phyloP scores from a whole-genome alignment of 176 grass and related monocot species.

The Hordeum marinum region DNA sequence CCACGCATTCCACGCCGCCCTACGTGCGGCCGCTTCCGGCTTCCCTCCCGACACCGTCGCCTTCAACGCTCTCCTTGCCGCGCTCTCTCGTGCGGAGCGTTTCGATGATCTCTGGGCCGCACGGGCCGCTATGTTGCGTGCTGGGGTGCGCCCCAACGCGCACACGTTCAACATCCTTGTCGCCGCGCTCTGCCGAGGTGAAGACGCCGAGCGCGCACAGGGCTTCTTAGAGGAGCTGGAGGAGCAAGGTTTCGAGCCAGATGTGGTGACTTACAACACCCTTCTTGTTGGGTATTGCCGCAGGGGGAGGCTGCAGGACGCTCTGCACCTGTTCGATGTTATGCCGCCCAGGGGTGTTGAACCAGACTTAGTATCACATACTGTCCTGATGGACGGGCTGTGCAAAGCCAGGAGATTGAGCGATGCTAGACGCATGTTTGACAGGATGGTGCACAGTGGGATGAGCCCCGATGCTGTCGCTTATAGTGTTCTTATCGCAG shows the following conservation, averaged over 20 bases:
- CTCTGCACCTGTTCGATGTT: conserved; percentile 58
- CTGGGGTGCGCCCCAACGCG: conserved; percentile 38
- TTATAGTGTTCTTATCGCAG: conserved; percentile 63
- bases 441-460: conserved; percentile 55
- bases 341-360: conserved; percentile 64
- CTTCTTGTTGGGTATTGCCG: conserved; percentile 64
- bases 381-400: conserved; percentile 56
- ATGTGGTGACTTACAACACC: conserved; percentile 90
- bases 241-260: conserved; percentile 83
- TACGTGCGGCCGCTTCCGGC: conserved; percentile 36
- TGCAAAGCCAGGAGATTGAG: conserved; percentile 47
- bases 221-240: conserved; percentile 81
- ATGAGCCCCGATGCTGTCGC: conserved; percentile 56
- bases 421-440: conserved; percentile 62
- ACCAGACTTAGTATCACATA: conserved; percentile 73
- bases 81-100: conserved; percentile 29
- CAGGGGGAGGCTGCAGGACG: conserved; percentile 58
- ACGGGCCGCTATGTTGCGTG: conserved; percentile 42
- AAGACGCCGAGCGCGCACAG: conserved; percentile 49
- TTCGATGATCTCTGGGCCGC: conserved; percentile 60
- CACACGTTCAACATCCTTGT: conserved; percentile 91
- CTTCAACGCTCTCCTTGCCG: conserved; percentile 67
- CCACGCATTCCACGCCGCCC: conserved; percentile 48
- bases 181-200: conserved; percentile 54
- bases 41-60: conserved; percentile 43